Percentiles rank a stretch among this genome's conserved stretches.
phyloP scores from a whole-genome alignment of 495 filamentous ascomycete genomes.

The Trichoderma virens region DNA sequence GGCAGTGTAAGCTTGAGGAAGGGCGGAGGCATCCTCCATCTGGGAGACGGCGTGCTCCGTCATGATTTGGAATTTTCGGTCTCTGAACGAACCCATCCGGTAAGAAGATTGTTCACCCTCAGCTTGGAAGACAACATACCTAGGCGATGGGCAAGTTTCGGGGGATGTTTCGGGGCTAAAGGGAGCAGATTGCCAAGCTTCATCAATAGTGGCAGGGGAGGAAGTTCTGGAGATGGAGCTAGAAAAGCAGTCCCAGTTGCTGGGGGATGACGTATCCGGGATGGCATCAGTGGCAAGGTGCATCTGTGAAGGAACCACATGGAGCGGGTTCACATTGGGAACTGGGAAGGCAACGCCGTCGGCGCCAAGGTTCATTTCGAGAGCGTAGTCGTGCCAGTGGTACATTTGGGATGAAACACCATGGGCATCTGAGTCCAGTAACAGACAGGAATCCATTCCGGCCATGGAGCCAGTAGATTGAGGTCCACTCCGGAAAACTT shows the following conservation, averaged over 20 bases:
- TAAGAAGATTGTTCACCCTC: conserved; percentile 1
- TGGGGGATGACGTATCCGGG: conserved; percentile 35
- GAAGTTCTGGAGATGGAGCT: conserved; percentile 39
- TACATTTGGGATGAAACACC: conserved; percentile 31
- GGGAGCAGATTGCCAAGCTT: conserved; percentile 37
- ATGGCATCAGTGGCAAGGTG: conserved; percentile 34
- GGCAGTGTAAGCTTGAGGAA: conserved; percentile 33
- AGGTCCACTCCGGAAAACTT: conserved; percentile 25
- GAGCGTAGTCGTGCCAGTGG: conserved; percentile 32
- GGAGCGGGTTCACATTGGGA: conserved; percentile 32
- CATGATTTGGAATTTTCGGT: neutral
- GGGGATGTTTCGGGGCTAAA: conserved; percentile 42
- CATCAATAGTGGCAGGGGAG: conserved; percentile 38
- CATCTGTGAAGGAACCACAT: conserved; percentile 35
- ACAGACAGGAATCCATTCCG: conserved; percentile 20
- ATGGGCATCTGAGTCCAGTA: conserved; percentile 15
- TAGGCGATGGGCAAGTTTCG: conserved; percentile 39
- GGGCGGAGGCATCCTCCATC: conserved; percentile 30
- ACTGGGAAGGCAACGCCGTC: conserved; percentile 36
- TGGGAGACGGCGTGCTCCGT: neutral
- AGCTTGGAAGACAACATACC: conserved; percentile 24
- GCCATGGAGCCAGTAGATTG: conserved; percentile 30
- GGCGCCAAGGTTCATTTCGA: conserved; percentile 28
- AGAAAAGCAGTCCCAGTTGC: conserved; percentile 40
- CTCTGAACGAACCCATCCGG: neutral